Base-by-base conservation (phyloP, 2,329 filamentous ascomycete genomes). In the Raffaelea ambrosiae region DNA sequence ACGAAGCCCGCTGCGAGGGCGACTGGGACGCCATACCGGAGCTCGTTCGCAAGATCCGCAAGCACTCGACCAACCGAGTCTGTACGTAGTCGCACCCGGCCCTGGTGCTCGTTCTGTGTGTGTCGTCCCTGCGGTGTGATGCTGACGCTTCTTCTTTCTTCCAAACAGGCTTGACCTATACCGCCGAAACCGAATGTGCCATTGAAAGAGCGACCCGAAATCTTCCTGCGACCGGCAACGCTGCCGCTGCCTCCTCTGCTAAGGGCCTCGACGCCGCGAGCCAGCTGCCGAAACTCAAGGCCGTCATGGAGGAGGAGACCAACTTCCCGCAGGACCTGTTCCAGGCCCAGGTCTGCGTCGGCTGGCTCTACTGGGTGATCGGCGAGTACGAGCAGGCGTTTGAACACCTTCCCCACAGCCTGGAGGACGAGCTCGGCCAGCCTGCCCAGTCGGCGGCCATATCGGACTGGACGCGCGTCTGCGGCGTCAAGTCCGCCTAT, bases 31-130 rank as follows among this genome's bases (percentile, higher is more conserved):
- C 86, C 26, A 77, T 97, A 26, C 87, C 88, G 22, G 91, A 97
- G 69, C 77, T 95, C 54, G 83, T 93, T 59, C 82, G 91, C 63
- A 98, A 98, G 68, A 78, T 97, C 60, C 86, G 85, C 61, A 97
- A 98, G 67, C 91, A 98, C 76, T 87, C 89, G 58, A 84, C 89
- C 38, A 79, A 86, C 52, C 80, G 87, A 65, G 79, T 79, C 67
- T 95, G 91, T 96, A 83, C 58, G 79, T 61, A 54, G 48, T 51
- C 45, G 50, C 48, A 18, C n/a, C n/a, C n/a, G n/a, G n/a, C n/a
- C n/a, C n/a, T n/a, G n/a, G n/a, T n/a, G n/a, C n/a, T n/a, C n/a
- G n/a, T n/a, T n/a, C n/a, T n/a, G n/a, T 5, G 16, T 35, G 19
- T 10, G 5, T 16, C 19, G 14, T 1, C 41, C 41, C 48, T 39